Conservation (phyloP, 2,329 filamentous ascomycete genomes). For the Sclerotinia subarctica region DNA sequence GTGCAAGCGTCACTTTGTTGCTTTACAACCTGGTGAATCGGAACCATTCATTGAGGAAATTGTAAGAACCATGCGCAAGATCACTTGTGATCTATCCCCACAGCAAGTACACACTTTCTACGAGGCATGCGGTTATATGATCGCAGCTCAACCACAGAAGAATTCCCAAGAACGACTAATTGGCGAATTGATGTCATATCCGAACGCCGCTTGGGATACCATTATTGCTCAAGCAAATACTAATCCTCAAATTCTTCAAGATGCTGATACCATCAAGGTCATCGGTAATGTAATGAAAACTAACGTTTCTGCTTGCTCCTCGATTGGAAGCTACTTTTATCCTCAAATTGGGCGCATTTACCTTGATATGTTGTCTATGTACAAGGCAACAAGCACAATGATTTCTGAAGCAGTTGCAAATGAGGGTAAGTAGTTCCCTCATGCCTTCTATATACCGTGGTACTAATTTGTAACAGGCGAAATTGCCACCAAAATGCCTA, state of each 20-base stretch:
- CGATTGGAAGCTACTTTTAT: conserved; percentile 95
- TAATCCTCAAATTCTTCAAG: conserved; percentile 82
- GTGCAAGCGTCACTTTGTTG: conserved; percentile 95
- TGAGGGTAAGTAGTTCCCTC: conserved; percentile 58
- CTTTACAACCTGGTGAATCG: conserved; percentile 86
- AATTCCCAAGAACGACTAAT: conserved; percentile 89
- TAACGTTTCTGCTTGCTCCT: conserved; percentile 96
- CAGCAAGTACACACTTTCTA: conserved; percentile 99
- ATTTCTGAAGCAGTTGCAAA: conserved; percentile 89
- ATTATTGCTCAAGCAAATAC: conserved; percentile 87
- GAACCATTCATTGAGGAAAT: conserved; percentile 99
- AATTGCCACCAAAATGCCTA: conserved; percentile 95
- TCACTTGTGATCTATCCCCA: conserved; percentile 89
- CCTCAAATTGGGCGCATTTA: conserved; percentile 97
- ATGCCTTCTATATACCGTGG: not conserved
- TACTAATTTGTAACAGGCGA: conserved; percentile 57
- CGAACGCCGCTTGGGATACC: conserved; percentile 91
- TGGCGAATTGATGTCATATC: conserved; percentile 85
- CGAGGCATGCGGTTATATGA: conserved; percentile 98
- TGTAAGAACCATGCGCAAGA: conserved; percentile 90
- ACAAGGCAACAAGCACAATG: conserved; percentile 90
- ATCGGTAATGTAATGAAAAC: conserved; percentile 99
- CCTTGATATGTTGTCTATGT: conserved; percentile 99
- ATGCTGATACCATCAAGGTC: conserved; percentile 94
- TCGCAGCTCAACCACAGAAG: conserved; percentile 94